Evolutionary conservation across 768 basidiomycete species (phyloP).

Genomic region (Pleurotus sapidus): DNA sequence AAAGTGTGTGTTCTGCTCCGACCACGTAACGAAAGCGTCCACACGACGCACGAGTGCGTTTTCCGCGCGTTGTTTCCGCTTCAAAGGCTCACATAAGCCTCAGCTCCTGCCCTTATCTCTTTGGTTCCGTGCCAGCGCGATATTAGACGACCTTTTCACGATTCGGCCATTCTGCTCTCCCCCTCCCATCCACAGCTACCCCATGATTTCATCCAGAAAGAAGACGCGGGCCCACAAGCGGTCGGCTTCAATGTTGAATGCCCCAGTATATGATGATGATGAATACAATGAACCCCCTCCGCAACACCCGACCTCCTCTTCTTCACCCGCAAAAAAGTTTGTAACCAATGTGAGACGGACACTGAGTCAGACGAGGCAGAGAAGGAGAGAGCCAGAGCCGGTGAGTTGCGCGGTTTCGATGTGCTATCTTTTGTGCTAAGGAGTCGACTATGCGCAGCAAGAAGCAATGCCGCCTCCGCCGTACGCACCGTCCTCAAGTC

Average conservation of each 20-base stretch:
- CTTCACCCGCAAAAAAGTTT: conserved; percentile 3
- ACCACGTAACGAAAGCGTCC: conserved; percentile 3
- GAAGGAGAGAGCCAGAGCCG: neutral
- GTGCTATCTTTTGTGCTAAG: neutral
- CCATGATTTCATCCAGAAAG: neutral
- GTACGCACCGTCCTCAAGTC: conserved; percentile 12
- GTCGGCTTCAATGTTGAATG: neutral
- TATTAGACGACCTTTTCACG: too few species aligned
- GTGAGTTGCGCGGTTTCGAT: neutral
- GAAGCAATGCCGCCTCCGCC: neutral
- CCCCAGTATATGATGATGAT: neutral
- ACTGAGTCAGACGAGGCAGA: neutral
- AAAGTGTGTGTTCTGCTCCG: neutral
- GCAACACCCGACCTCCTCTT: neutral
- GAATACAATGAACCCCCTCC: neutral
- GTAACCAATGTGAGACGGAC: neutral
- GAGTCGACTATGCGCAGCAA: neutral
- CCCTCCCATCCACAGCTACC: too few species aligned
- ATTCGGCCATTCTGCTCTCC: too few species aligned
- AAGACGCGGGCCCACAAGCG: neutral
- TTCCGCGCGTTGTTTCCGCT: neutral
- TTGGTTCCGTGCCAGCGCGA: too few species aligned
- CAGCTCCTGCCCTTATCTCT: neutral
- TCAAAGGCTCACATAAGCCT: neutral
- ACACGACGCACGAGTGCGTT: neutral